Evolutionary conservation across 2,329 filamentous ascomycete species (phyloP).

Genomic region (Pseudohalonectria lignicola): DNA sequence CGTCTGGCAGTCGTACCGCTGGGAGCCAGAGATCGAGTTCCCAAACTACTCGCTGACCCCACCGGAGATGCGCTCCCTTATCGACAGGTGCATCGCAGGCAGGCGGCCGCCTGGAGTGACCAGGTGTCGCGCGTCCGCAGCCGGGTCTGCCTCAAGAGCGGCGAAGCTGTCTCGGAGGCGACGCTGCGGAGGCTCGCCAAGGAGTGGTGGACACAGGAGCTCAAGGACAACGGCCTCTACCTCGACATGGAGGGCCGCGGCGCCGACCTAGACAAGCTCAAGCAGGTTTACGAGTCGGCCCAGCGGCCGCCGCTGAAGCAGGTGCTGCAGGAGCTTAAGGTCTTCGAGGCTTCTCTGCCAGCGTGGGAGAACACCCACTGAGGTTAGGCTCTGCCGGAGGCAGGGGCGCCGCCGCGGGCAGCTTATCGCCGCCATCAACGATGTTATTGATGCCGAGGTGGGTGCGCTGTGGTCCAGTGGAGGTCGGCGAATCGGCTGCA

Average conservation of each 20-base stretch:
- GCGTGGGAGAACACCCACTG: too few relatives aligned
- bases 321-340: constrained; percentile 1
- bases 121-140: constrained; percentile 1
- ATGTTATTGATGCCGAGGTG: too few relatives aligned
- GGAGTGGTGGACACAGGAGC: constrained; percentile 1
- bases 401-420: too few relatives aligned
- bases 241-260: constrained; percentile 1
- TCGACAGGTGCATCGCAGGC: constrained; percentile 6
- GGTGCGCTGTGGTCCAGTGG: too few relatives aligned
- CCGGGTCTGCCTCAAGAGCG: constrained; percentile 3
- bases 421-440: too few relatives aligned
- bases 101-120: constrained; percentile 2
- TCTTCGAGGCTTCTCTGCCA: constrained; percentile 3
- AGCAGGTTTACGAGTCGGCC: background rate
- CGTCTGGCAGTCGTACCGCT: constrained; percentile 49
- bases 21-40: constrained; percentile 45
- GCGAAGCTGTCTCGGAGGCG: constrained; percentile 1
- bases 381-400: too few relatives aligned
- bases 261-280: constrained; percentile 3
- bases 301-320: constrained; percentile 1
- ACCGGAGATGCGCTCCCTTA: constrained; percentile 5
- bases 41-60: constrained; percentile 28
- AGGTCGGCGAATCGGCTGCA: too few relatives aligned
- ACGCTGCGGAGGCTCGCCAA: constrained; percentile 1
- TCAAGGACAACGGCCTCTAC: constrained; percentile 2